Percentiles rank a stretch among this genome's conserved stretches.
phyloP scores from a whole-genome alignment of 2,329 filamentous ascomycete genomes.

The Botrytis aclada region DNA sequence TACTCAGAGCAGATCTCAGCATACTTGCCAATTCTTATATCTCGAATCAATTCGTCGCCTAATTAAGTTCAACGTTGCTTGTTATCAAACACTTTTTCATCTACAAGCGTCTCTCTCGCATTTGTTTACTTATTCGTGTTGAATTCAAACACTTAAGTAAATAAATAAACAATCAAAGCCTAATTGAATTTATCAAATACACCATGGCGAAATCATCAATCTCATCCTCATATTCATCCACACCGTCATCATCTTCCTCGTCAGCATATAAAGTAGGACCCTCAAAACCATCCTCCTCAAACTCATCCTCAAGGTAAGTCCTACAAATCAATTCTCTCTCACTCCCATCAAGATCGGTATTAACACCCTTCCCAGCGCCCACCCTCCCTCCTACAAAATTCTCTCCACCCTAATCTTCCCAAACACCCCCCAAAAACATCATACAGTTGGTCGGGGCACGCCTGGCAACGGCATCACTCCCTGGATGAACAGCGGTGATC shows the following conservation, averaged over 20 bases:
- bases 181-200: not conserved
- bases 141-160: not conserved
- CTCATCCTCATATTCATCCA: not conserved
- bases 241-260: not conserved
- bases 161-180: not conserved
- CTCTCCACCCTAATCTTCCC: not conserved
- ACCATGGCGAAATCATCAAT: not conserved
- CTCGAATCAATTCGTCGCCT: not conserved
- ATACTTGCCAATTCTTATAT: not conserved
- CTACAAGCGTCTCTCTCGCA: not conserved
- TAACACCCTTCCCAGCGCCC: not conserved
- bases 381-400: not conserved
- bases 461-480: not conserved
- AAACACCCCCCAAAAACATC: not conserved
- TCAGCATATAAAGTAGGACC: not conserved
- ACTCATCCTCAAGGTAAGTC: not conserved
- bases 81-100: not conserved
- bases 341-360: not conserved
- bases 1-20: not conserved
- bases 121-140: not conserved
- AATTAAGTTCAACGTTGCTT: not conserved
- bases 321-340: not conserved
- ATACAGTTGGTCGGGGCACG: not conserved
- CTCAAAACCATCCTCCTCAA: not conserved
- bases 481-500: constrained; percentile 12